These are phyloP conservation scores for Lactifluus pinguis DNA, from an alignment of 768 basidiomycete genomes.

Conservation along the genomic window DNA sequence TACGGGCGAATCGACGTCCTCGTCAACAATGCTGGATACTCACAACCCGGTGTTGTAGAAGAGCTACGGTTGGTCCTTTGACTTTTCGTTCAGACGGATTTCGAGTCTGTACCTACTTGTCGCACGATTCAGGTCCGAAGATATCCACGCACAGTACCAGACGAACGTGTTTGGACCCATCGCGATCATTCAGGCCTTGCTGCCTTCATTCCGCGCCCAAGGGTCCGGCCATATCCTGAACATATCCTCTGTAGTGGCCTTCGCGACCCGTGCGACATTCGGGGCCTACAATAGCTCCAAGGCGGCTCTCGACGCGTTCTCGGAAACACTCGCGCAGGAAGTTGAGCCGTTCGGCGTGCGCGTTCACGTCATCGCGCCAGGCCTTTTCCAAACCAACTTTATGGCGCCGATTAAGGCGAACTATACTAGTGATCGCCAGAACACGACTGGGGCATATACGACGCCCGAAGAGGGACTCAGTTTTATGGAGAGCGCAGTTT, in stretches of 20 bases:
- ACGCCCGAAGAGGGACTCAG: conserved; percentile 19
- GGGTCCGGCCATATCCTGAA: background rate
- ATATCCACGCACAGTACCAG: background rate
- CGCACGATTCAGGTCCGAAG: background rate
- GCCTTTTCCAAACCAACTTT: conserved; percentile 26
- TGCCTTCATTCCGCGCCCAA: background rate
- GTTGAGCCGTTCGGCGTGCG: conserved; percentile 24
- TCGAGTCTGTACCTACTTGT: too few species aligned
- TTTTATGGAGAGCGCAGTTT: conserved; percentile 1
- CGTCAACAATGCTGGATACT: conserved; percentile 7
- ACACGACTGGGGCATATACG: conserved; percentile 12
- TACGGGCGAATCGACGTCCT: conserved; percentile 15
- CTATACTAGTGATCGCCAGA: background rate
- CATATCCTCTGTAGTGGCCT: background rate
- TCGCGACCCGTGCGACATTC: background rate
- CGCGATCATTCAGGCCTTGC: background rate
- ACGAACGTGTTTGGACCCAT: background rate
- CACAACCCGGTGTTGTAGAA: background rate
- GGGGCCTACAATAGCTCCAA: background rate
- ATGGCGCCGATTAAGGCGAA: background rate
- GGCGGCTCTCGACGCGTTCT: background rate
- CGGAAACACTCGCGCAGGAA: conserved; percentile 15
- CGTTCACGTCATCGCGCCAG: conserved; percentile 23
- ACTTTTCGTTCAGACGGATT: background rate
- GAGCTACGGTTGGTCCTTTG: background rate